Evolutionary conservation across 2,329 filamentous ascomycete genomes (phyloP).

Genomic region (Fusarium buxicola): DNA sequence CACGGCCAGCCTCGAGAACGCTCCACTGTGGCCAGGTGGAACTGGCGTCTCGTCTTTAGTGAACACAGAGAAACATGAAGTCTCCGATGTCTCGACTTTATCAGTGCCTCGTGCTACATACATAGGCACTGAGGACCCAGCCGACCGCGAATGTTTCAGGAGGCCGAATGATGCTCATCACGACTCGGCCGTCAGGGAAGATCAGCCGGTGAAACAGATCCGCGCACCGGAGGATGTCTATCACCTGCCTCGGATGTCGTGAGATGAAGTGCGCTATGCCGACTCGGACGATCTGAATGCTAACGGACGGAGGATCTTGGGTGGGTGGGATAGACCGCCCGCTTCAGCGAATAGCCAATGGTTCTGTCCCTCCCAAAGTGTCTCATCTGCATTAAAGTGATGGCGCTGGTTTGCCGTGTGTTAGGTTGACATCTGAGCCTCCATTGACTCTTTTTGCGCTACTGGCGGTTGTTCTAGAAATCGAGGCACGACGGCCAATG

Average conservation of each 20-base stretch:
- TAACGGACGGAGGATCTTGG: slow-evolving; percentile 33
- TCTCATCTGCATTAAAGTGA: slow-evolving; percentile 25
- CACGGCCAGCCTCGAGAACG: slow-evolving; percentile 23
- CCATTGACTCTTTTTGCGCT: slow-evolving; percentile 44
- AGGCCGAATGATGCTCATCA: slow-evolving; percentile 18
- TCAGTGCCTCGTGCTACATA: slow-evolving; percentile 10
- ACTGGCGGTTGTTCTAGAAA: slow-evolving; percentile 53
- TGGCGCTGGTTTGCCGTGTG: slow-evolving; percentile 26
- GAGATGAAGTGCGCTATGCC: slow-evolving; percentile 31
- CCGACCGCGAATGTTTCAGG: slow-evolving; percentile 14
- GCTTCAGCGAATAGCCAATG: slow-evolving; percentile 33
- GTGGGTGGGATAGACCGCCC: slow-evolving; percentile 38
- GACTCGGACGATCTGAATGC: slow-evolving; percentile 36
- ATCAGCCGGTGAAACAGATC: slow-evolving; percentile 24
- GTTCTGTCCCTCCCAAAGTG: slow-evolving; percentile 31
- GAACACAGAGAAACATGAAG: slow-evolving; percentile 13
- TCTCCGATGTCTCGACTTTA: slow-evolving; percentile 13
- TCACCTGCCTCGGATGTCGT: slow-evolving; percentile 31
- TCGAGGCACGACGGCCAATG: slow-evolving; percentile 43
- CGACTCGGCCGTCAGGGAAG: slow-evolving; percentile 10
- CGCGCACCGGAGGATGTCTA: slow-evolving; percentile 18
- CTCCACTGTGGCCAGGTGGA: slow-evolving; percentile 19
- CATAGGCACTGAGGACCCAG: neutral
- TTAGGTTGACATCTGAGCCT: slow-evolving; percentile 39
- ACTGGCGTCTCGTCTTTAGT: slow-evolving; percentile 23